Percentiles rank a stretch among this genome's conserved stretches.
Evolutionary conservation across 2,329 filamentous ascomycete species (phyloP).

Genomic region (Aspergillus hiratsukae): DNA sequence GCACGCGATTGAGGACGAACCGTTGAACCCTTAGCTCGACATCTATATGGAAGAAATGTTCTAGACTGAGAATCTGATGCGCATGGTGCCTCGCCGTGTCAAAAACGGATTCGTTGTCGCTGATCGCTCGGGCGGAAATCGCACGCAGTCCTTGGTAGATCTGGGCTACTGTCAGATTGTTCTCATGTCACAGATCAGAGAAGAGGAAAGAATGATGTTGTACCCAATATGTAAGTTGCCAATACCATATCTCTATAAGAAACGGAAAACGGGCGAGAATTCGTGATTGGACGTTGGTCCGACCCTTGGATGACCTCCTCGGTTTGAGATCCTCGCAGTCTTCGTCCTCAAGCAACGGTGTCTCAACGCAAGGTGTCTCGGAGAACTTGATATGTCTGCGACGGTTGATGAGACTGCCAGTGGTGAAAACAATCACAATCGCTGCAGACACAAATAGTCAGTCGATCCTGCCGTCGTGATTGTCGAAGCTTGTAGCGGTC

Average conservation of each 20-base stretch:
- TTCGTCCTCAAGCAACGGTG: constrained; percentile 8
- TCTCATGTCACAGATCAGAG: background rate
- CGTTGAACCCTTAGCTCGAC: constrained; percentile 40
- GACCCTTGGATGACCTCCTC: constrained; percentile 1
- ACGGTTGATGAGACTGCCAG: constrained; percentile 12
- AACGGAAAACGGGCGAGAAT: constrained; percentile 26
- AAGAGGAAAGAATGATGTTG: background rate
- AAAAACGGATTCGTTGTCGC: constrained; percentile 37
- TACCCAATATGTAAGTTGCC: constrained; percentile 32
- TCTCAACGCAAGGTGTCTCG: constrained; percentile 9
- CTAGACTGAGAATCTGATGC: constrained; percentile 37
- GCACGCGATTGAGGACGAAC: constrained; percentile 34
- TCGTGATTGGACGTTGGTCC: constrained; percentile 16
- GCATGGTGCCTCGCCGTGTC: constrained; percentile 38
- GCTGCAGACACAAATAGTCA: constrained; percentile 2
- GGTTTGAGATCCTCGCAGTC: constrained; percentile 4
- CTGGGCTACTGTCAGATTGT: constrained; percentile 8
- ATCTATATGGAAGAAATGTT: constrained; percentile 35
- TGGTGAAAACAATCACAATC: constrained; percentile 11
- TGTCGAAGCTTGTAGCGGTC: background rate
- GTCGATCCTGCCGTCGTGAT: background rate
- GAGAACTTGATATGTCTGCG: constrained; percentile 3
- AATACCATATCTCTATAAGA: constrained; percentile 31
- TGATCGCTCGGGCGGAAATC: constrained; percentile 40
- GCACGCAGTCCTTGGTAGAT: constrained; percentile 45